Base-by-base conservation (phyloP, 148 eudicot species). In the Fallopia convolvulus region DNA sequence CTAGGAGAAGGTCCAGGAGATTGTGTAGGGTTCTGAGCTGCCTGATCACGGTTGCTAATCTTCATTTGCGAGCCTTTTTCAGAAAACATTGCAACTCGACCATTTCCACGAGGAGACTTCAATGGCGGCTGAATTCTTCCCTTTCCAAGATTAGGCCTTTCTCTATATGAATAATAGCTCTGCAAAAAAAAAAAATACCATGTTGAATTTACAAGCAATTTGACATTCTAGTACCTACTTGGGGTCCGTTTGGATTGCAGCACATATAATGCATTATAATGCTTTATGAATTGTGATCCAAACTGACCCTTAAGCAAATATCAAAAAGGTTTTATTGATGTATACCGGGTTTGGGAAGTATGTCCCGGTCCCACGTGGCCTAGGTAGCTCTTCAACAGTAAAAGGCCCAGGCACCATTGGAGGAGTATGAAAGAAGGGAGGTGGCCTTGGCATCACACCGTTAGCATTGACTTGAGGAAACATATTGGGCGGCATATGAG, bases 281-380 rank as follows among this genome's bases (percentile, higher is more conserved):
- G 39, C 39, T 36, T 36, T 36, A 36, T 36, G 39, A 4, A 4
- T 4, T 36, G 39, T 36, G 39, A 36, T 36, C 9, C 47, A 44
- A 44, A 44, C 10, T 9, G 47, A 44, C 9, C 47, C 47, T 44
- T 44, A 1, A 26, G 21, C 40, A 48, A 33, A 74, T 50, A 50
- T 3, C 58, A 47, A 52, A 44, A 44, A 9, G 47, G 42, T 5
- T 47, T 15, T 73, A 70, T 36, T 23, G 68, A 48, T 73, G 70
- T 60, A 63, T 91, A 93, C 99, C 98, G 55, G 76, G n/a, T 83
- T 83, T 1, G 98, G 98, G 73, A 96, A 83, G 80, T 91, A 90
- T 9, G 93, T 91, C 83, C 97, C 97, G 0, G 90, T 88, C 52
- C 98, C 98, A 74, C 92, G 87, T 21, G 85, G 82, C 79, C 89